Base-by-base conservation (phyloP, 2,329 filamentous ascomycete species). In the Neurospora sp. region DNA sequence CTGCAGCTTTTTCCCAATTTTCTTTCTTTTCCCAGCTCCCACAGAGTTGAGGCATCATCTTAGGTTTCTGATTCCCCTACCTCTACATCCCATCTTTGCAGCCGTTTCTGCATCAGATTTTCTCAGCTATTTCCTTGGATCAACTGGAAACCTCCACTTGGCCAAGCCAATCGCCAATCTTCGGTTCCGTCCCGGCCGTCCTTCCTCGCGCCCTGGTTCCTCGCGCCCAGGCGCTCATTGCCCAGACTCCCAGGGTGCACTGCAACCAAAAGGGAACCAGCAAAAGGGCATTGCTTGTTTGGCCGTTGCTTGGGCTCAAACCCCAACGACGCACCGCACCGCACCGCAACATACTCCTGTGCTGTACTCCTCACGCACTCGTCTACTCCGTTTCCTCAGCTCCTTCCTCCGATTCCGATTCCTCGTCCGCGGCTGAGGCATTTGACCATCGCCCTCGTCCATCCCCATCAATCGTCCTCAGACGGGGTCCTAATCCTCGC, bases 391-490 rank as follows among this genome's bases (percentile, higher is more conserved):
- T 62, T 70, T 67, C 41, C 43, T 62, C 69, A 62, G 43, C 39
- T 41, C 23, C 66, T 62, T 62, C 19, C 68, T 36, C 38, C 67
- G 52, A 52, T 41, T 28, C 68, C 68, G 36, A n/a, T 17, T 67
- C 67, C 43, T 71, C 46, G 41, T 70, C 69, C 70, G 71, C 72
- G 71, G 66, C 74, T 75, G 74, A 74, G 74, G 74, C 72, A 76
- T 76, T 76, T 76, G 73, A 72, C 68, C 68, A 71, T 67, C 19
- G 66, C 66, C 68, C 66, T 65, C 69, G 71, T 66, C 68, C 71
- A 71, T 74, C 72, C 71, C 28, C 70, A 71, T 69, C 67, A 57
- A 37, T 19, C 66, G 19, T 67, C 67, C 68, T 66, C 57, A 33
- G 41, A 62, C 52, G 52, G 23, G 52, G 28, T 62, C 28, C 52